phyloP scores from a whole-genome alignment of 2,329 filamentous ascomycete genomes.

The Podosphaera fusca region DNA sequence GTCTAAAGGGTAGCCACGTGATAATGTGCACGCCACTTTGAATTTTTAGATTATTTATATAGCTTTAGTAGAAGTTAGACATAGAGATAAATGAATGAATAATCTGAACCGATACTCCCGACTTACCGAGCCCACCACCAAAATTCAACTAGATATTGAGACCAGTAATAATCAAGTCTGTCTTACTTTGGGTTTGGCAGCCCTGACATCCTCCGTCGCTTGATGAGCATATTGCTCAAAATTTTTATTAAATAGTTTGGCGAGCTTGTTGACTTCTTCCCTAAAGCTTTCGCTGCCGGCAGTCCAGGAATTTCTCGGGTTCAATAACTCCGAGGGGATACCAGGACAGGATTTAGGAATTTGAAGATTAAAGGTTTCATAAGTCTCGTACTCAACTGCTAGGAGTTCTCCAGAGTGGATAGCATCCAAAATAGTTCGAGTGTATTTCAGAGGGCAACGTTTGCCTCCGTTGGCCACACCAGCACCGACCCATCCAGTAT shows the following conservation, averaged over 20 bases:
- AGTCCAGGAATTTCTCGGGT: slow-evolving; percentile 85
- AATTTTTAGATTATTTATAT: no score
- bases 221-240: slow-evolving; percentile 86
- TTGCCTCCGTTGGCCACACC: slow-evolving; percentile 79
- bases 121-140: no score
- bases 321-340: slow-evolving; percentile 79
- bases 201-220: slow-evolving; percentile 58
- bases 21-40: no score
- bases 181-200: slow-evolving; percentile 27
- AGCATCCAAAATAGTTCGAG: slow-evolving; percentile 88
- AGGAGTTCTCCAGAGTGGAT: slow-evolving; percentile 95
- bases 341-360: slow-evolving; percentile 82
- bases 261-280: slow-evolving; percentile 75
- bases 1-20: no score
- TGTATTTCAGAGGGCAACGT: slow-evolving; percentile 96
- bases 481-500: slow-evolving; percentile 93
- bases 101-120: no score
- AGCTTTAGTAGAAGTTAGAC: no score
- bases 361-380: slow-evolving; percentile 88
- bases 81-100: no score
- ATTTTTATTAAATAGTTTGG: slow-evolving; percentile 78
- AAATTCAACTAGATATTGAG: no score
- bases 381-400: slow-evolving; percentile 79
- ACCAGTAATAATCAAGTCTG: no score
- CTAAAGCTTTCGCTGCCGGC: slow-evolving; percentile 61